A percentile compares a stretch with the other conserved stretches of the same genome.
Conservation (phyloP, 371 early-diverging fungal species). For the Mortierella sp. region DNA sequence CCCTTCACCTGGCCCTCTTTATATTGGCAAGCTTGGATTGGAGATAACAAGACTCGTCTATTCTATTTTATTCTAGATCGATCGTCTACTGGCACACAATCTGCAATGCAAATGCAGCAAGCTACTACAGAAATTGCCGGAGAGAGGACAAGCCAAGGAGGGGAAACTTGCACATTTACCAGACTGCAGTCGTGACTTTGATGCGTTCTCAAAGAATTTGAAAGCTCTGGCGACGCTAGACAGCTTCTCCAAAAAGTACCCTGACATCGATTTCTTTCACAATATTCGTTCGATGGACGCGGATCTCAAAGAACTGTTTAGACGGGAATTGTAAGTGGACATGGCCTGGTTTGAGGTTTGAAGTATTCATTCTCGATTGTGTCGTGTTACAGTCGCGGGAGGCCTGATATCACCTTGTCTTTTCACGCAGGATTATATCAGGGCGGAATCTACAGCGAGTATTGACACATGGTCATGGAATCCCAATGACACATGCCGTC, state of each 20-base stretch:
- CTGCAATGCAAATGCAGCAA: constrained; percentile 56
- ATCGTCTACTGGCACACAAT: constrained; percentile 60
- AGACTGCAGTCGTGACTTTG: constrained; percentile 54
- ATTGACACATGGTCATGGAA: constrained; percentile 65
- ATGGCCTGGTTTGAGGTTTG: not conserved
- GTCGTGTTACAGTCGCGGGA: no score
- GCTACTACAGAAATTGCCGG: constrained; percentile 18
- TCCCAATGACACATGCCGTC: constrained; percentile 61
- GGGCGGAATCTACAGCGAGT: constrained; percentile 53
- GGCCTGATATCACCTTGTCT: no score
- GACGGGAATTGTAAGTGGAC: constrained; percentile 57
- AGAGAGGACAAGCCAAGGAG: constrained; percentile 22
- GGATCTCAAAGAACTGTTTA: constrained; percentile 56
- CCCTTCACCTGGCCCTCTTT: not conserved
- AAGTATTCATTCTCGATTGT: not conserved
- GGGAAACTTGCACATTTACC: constrained; percentile 28
- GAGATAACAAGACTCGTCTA: not conserved
- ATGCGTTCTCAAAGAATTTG: constrained; percentile 61
- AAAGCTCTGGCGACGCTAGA: constrained; percentile 63
- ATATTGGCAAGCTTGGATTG: not conserved
- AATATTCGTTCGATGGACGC: constrained; percentile 57
- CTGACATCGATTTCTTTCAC: constrained; percentile 63
- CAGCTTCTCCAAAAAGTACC: constrained; percentile 62
- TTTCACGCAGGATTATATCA: not conserved
- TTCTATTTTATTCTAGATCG: constrained; percentile 47